phyloP scores from a whole-genome alignment of 2,329 filamentous ascomycete genomes.

The Mariannaea elegans region DNA sequence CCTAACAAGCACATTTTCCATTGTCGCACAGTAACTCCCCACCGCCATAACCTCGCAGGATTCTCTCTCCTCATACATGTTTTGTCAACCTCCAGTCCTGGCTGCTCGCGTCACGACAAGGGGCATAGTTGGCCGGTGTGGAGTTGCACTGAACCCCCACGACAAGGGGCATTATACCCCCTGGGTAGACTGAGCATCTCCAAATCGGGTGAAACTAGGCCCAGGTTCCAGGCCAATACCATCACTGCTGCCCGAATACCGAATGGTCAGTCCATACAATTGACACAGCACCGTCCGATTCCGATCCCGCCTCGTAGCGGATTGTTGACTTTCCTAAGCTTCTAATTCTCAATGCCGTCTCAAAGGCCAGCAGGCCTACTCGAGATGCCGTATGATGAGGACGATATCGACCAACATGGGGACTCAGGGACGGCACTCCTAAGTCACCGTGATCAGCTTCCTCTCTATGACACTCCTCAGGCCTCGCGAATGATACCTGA shows the following conservation, averaged over 20 bases:
- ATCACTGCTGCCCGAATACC: neutral
- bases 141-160: constrained; percentile 2
- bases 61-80: neutral
- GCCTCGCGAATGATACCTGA: neutral
- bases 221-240: neutral
- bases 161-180: constrained; percentile 9
- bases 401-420: neutral
- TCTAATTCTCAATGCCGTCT: neutral
- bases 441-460: neutral
- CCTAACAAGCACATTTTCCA: neutral
- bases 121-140: constrained; percentile 1
- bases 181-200: constrained; percentile 3
- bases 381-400: neutral
- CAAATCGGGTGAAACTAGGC: neutral
- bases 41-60: neutral
- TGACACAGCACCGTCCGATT: neutral
- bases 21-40: neutral
- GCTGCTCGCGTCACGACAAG: neutral
- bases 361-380: neutral
- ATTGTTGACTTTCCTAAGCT: neutral
- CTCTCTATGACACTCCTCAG: neutral
- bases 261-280: neutral
- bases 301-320: neutral
- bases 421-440: neutral
- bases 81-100: neutral